These are phyloP conservation scores for Tetracladium maxilliforme DNA, from an alignment of 2,329 filamentous ascomycete species.

Conservation along the genomic window DNA sequence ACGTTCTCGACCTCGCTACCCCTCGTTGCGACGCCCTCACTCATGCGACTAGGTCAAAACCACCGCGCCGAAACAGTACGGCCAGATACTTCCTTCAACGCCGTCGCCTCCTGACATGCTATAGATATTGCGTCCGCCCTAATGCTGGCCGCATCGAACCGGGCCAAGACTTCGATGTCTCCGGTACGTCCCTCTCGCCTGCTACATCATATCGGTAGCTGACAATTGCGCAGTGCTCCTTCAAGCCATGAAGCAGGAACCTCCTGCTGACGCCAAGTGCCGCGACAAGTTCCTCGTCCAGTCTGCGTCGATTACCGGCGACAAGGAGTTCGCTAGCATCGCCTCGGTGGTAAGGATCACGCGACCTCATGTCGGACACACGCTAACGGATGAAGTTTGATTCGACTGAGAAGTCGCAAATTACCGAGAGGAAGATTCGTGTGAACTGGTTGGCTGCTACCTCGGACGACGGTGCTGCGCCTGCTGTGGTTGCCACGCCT, in stretches of 20 bases:
- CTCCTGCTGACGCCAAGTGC: constrained; percentile 73
- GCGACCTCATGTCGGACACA: background rate
- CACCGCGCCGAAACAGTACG: constrained; percentile 95
- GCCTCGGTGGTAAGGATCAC: constrained; percentile 55
- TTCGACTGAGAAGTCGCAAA: constrained; percentile 57
- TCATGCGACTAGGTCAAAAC: constrained; percentile 68
- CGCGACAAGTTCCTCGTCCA: constrained; percentile 97
- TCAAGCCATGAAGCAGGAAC: constrained; percentile 96
- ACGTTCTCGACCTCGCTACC: constrained; percentile 11
- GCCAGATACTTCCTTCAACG: constrained; percentile 10
- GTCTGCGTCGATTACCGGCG: constrained; percentile 67
- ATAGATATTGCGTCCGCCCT: constrained; percentile 95
- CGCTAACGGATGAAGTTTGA: constrained; percentile 27
- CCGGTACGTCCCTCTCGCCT: constrained; percentile 42
- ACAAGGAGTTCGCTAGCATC: constrained; percentile 73
- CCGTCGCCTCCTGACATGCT: constrained; percentile 8
- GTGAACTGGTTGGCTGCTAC: constrained; percentile 68
- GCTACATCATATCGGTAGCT: background rate
- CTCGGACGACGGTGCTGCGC: constrained; percentile 29
- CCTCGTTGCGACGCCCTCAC: constrained; percentile 1
- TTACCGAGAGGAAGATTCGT: constrained; percentile 92
- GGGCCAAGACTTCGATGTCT: constrained; percentile 79
- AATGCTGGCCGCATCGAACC: constrained; percentile 95
- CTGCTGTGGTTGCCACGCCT: constrained; percentile 7
- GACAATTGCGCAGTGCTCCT: constrained; percentile 53